Evolutionary conservation across 768 basidiomycete genomes (phyloP), one percentile per base, ranked within the genome.

Genomic region (Fistulinella prunicolor): DNA sequence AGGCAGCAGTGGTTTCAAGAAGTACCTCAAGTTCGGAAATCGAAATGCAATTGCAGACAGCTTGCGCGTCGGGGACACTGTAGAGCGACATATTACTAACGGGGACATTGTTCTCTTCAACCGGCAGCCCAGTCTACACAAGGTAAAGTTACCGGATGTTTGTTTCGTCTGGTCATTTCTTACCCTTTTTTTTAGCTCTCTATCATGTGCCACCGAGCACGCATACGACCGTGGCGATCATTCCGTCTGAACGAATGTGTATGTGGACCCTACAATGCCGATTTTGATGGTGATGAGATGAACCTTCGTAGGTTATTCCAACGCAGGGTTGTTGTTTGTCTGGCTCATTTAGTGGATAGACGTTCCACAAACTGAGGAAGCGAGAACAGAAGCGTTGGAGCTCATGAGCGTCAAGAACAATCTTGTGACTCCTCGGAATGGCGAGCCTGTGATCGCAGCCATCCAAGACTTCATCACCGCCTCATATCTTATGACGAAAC

Each of bases 201-300:
- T 6, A 98, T 99, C 65, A 98, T 99, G 93, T 96, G 94, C 64
- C 96, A 99, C 71, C 77, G 94, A 50, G 94, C 89, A 49, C 95
- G 95, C 77, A 80, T 99, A 46, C 78, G 96, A 24, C 96, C 96
- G 20, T 99, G 96, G 96, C 76, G 95, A 55, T 89, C 96, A 1
- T 97, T 99, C 74, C 80, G 96, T 26, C 71, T 99, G 47, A 99
- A 99, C 62, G 96, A 99, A 66, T 99, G 96, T 81, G 96, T 97
- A 9, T 99, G 96, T 70, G 94, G 91, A 39, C 96, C 96, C 8
- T 98, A 97, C 71, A 97, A 97, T 63, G 96, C 96, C 41, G 96
- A 99, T 75, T 99, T 99, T 56, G 96, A 99, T 65, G 96, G 96
- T 52, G 96, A 99, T 65, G 96, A 99, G 67, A 99, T 99, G 96